Evolutionary conservation across 2,329 filamentous ascomycete genomes (phyloP).

Genomic region (Conoideocrella luteorostrata): DNA sequence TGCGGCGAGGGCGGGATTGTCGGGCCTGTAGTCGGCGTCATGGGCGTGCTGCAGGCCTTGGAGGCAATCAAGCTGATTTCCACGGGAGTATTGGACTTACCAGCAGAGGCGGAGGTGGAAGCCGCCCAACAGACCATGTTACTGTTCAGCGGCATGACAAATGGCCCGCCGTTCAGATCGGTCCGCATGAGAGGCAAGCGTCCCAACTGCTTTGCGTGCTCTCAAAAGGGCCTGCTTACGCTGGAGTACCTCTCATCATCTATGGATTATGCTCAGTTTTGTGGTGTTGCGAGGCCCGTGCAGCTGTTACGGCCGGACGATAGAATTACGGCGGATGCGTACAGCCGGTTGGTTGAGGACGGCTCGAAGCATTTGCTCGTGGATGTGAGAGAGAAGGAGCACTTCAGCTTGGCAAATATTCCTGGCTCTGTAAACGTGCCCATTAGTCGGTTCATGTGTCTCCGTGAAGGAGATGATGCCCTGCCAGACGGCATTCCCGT

Average conservation of each 20-base stretch:
- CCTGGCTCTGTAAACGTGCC: slow-evolving; percentile 69
- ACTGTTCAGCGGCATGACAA: slow-evolving; percentile 40
- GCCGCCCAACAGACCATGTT: slow-evolving; percentile 30
- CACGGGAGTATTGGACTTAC: slow-evolving; percentile 21
- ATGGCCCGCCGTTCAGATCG: slow-evolving; percentile 53
- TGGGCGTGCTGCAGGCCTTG: slow-evolving; percentile 88
- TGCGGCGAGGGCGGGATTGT: slow-evolving; percentile 92
- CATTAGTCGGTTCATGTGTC: slow-evolving; percentile 47
- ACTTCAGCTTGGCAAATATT: slow-evolving; percentile 75
- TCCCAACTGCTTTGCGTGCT: slow-evolving; percentile 71
- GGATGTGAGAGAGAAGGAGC: slow-evolving; percentile 78
- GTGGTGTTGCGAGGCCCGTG: slow-evolving; percentile 55
- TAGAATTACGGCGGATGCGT: slow-evolving; percentile 60
- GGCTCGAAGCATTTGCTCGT: slow-evolving; percentile 51
- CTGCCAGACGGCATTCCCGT: slow-evolving; percentile 31
- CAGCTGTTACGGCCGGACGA: slow-evolving; percentile 55
- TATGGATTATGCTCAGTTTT: slow-evolving; percentile 82
- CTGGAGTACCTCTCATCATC: slow-evolving; percentile 53
- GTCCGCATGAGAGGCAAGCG: slow-evolving; percentile 67
- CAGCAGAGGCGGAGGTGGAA: slow-evolving; percentile 1
- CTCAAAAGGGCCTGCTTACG: slow-evolving; percentile 51
- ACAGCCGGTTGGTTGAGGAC: slow-evolving; percentile 28
- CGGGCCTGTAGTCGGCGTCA: slow-evolving; percentile 84
- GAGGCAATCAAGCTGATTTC: slow-evolving; percentile 82
- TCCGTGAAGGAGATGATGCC: slow-evolving; percentile 26